These are phyloP conservation scores for Pseudogymnoascus sp. DNA, from an alignment of 2,329 filamentous ascomycete genomes.

Conservation along the genomic window DNA sequence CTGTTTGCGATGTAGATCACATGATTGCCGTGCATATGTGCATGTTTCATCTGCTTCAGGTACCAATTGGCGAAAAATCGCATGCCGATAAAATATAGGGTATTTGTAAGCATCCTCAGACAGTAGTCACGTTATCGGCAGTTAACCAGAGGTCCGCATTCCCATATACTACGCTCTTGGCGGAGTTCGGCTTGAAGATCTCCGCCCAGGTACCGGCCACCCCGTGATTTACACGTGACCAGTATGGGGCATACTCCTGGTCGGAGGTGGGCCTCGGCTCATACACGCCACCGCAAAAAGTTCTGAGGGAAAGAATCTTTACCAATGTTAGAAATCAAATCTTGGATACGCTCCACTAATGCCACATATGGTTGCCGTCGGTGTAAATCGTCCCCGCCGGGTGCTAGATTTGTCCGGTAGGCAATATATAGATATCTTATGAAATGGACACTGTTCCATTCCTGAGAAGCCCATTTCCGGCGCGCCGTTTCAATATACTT, in stretches of 20 bases:
- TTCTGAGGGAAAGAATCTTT: neutral
- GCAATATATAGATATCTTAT: neutral
- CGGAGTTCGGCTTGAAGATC: neutral
- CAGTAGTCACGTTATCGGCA: neutral
- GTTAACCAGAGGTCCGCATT: neutral
- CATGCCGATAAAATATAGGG: neutral
- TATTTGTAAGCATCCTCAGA: neutral
- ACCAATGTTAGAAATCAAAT: neutral
- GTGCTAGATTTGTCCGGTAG: neutral
- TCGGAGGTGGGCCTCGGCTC: neutral
- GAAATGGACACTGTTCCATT: neutral
- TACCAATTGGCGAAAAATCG: neutral
- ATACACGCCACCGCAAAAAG: neutral
- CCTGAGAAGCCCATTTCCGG: neutral
- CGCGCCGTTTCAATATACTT: neutral
- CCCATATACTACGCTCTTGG: neutral
- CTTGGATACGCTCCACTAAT: constrained; percentile 2
- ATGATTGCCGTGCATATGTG: neutral
- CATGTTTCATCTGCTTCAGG: neutral
- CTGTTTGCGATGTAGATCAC: neutral
- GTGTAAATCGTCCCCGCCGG: neutral
- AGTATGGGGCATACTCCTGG: neutral
- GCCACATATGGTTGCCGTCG: neutral
- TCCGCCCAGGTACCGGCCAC: neutral
- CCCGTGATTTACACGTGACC: neutral